phyloP scores from a whole-genome alignment of 352 stramenopile genomes.

The Phytophthora pisi region DNA sequence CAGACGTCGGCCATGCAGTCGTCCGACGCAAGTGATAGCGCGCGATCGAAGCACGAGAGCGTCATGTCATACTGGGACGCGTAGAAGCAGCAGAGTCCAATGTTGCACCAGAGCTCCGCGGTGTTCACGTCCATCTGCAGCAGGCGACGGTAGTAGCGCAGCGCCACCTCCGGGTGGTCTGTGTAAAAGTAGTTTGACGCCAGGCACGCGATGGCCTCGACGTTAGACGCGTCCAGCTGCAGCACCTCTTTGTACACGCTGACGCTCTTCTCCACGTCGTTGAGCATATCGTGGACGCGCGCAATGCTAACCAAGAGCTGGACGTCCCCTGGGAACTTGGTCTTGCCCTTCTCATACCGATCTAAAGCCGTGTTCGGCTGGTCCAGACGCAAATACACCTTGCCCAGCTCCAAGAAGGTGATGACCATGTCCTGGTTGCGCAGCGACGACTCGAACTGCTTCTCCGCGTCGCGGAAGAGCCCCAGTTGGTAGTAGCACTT shows the following conservation, averaged over 20 bases:
- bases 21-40: constrained; percentile 87
- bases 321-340: constrained; percentile 78
- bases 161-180: constrained; percentile 90
- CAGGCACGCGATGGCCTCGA: constrained; percentile 92
- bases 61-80: constrained; percentile 95
- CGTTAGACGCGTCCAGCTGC: constrained; percentile 85
- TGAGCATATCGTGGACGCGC: constrained; percentile 94
- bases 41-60: constrained; percentile 93
- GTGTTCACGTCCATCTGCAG: constrained; percentile 93
- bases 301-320: constrained; percentile 87
- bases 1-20: constrained; percentile 93
- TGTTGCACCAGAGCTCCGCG: constrained; percentile 95
- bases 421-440: constrained; percentile 90
- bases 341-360: constrained; percentile 71
- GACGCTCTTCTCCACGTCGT: constrained; percentile 80
- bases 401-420: constrained; percentile 92
- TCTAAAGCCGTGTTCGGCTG: constrained; percentile 93
- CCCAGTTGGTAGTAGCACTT: constrained; percentile 96
- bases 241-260: constrained; percentile 90
- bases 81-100: constrained; percentile 95
- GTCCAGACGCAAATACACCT: constrained; percentile 95
- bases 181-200: constrained; percentile 95
- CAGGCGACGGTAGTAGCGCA: constrained; percentile 93
- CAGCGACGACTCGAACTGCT: constrained; percentile 92
- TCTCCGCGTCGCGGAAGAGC: constrained; percentile 93